Evolutionary conservation across 1,284 basidiomycete species (phyloP).

Genomic region (Inonotus obliquus): DNA sequence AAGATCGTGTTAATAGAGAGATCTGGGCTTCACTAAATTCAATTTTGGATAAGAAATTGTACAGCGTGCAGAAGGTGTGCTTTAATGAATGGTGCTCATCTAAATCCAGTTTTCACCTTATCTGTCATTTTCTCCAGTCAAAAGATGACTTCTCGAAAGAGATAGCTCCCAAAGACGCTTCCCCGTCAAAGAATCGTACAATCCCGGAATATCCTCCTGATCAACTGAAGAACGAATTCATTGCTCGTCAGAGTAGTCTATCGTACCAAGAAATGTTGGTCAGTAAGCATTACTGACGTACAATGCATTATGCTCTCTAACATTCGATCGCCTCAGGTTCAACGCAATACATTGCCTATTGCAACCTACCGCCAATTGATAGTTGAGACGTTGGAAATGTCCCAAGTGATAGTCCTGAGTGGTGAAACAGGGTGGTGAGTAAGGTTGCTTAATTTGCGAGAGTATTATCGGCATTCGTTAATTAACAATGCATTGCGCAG

Average conservation of each 20-base stretch:
- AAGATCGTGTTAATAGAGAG: constrained; percentile 62
- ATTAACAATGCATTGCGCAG: constrained; percentile 34
- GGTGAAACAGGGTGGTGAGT: constrained; percentile 95
- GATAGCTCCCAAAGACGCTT: background rate
- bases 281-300: constrained; percentile 27
- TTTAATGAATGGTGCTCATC: background rate
- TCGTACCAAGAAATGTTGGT: constrained; percentile 89
- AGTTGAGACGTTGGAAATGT: constrained; percentile 64
- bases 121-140: background rate
- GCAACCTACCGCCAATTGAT: constrained; percentile 81
- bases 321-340: constrained; percentile 38
- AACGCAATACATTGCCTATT: constrained; percentile 83
- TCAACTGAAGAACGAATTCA: constrained; percentile 53
- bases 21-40: constrained; percentile 61
- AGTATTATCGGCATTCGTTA: background rate
- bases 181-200: background rate
- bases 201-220: constrained; percentile 14
- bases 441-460: background rate
- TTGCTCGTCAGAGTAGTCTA: constrained; percentile 51
- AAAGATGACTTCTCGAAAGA: background rate
- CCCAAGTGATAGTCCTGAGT: constrained; percentile 89
- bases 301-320: background rate
- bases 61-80: constrained; percentile 2
- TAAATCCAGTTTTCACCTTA: too few relatives aligned
- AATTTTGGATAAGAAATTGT: constrained; percentile 7